phyloP scores from a whole-genome alignment of 305 asterid genomes.

The Fraxinus velutina region DNA sequence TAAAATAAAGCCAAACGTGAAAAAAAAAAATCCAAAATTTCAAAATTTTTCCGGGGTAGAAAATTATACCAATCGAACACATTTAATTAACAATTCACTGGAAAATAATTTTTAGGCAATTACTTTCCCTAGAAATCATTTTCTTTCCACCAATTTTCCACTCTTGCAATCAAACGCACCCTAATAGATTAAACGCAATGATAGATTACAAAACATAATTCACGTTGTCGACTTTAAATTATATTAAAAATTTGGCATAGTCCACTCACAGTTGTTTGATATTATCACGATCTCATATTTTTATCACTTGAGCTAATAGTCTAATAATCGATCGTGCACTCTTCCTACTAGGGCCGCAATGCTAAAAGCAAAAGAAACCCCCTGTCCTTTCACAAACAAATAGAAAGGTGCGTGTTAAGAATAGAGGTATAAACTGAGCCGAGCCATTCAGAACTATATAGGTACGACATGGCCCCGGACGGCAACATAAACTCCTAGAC shows the following conservation, averaged over 20 bases:
- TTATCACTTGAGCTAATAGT: background rate
- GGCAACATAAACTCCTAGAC: background rate
- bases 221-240: background rate
- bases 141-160: no score
- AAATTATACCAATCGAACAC: no score
- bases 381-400: background rate
- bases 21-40: no score
- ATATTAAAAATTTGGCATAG: background rate
- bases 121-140: no score
- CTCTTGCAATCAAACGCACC: no score
- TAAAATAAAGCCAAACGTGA: no score
- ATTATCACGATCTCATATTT: background rate
- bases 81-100: no score
- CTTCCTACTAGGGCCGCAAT: background rate
- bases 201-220: background rate
- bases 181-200: background rate
- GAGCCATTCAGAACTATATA: background rate
- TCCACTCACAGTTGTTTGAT: background rate
- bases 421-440: no score
- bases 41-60: no score
- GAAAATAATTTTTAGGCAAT: no score
- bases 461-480: background rate
- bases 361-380: background rate
- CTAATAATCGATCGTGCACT: no score
- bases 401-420: background rate